Percentiles rank a stretch among this genome's conserved stretches.
These are phyloP conservation scores for Fusarium piperis DNA, from an alignment of 2,329 filamentous ascomycete species.

Conservation along the genomic window DNA sequence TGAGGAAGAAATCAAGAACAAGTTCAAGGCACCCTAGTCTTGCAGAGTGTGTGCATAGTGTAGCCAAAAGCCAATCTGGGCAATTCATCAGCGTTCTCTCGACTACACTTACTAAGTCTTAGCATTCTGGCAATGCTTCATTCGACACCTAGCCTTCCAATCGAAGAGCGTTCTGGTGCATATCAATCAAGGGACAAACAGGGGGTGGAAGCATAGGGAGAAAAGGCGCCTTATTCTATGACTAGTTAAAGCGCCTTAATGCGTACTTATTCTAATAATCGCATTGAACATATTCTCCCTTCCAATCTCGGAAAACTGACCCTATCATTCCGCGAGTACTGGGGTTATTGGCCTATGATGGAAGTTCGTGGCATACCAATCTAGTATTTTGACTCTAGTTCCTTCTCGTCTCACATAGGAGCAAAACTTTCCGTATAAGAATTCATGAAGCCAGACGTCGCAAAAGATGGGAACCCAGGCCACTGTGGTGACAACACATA, in stretches of 20 bases:
- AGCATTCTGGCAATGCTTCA: neutral
- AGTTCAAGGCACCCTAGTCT: conserved; percentile 26
- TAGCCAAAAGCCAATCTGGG: neutral
- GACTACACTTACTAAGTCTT: neutral
- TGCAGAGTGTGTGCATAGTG: neutral
- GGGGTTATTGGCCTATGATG: too few species aligned
- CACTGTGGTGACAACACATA: neutral
- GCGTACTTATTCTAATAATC: neutral
- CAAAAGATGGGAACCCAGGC: neutral
- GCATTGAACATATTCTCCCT: neutral
- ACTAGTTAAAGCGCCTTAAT: neutral
- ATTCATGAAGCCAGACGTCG: neutral
- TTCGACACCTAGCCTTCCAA: neutral
- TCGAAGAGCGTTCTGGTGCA: neutral
- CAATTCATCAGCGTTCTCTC: neutral
- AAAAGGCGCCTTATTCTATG: neutral
- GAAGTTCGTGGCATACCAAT: neutral
- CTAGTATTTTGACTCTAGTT: neutral
- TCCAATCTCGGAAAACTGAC: too few species aligned
- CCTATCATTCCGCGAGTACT: too few species aligned
- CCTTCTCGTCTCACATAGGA: neutral
- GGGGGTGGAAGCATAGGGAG: neutral
- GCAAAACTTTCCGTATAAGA: neutral
- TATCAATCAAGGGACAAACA: neutral
- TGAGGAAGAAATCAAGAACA: conserved; percentile 37